These are phyloP conservation scores for Diaporthe sp. DNA, from an alignment of 2,329 filamentous ascomycete genomes.

Conservation along the genomic window DNA sequence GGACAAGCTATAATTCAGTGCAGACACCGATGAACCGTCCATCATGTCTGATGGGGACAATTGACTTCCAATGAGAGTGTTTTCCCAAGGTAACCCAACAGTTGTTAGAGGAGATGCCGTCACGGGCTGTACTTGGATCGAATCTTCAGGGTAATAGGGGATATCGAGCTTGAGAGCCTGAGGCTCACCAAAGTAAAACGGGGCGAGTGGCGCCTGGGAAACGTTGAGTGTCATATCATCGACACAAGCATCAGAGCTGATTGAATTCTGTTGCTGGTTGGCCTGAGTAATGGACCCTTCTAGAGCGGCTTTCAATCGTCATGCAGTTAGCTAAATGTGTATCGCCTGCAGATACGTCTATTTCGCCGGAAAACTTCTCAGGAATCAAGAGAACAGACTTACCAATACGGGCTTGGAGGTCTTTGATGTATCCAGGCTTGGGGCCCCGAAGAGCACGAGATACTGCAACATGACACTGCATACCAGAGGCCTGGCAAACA, in stretches of 20 bases:
- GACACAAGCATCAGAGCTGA: neutral
- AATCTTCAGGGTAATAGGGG: neutral
- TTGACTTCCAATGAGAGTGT: too few relatives aligned
- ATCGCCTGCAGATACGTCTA: too few relatives aligned
- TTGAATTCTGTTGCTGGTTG: neutral
- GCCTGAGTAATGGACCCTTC: neutral
- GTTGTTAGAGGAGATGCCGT: neutral
- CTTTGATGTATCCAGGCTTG: slow-evolving; percentile 16
- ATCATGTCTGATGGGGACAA: neutral
- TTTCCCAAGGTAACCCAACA: neutral
- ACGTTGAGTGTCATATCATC: neutral
- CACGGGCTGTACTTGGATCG: neutral
- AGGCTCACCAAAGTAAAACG: neutral
- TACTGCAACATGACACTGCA: neutral
- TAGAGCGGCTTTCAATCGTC: neutral
- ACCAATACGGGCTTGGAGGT: slow-evolving; percentile 11
- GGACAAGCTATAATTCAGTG: neutral
- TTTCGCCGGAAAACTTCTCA: too few relatives aligned
- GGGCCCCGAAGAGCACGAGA: neutral
- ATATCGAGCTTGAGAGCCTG: neutral
- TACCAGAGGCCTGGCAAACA: neutral
- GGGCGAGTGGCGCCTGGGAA: neutral
- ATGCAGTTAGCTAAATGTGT: neutral
- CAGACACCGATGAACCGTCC: neutral
- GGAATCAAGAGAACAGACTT: neutral